phyloP scores from a whole-genome alignment of 208 protist genomes.

The Acanthamoeba castellanii region DNA sequence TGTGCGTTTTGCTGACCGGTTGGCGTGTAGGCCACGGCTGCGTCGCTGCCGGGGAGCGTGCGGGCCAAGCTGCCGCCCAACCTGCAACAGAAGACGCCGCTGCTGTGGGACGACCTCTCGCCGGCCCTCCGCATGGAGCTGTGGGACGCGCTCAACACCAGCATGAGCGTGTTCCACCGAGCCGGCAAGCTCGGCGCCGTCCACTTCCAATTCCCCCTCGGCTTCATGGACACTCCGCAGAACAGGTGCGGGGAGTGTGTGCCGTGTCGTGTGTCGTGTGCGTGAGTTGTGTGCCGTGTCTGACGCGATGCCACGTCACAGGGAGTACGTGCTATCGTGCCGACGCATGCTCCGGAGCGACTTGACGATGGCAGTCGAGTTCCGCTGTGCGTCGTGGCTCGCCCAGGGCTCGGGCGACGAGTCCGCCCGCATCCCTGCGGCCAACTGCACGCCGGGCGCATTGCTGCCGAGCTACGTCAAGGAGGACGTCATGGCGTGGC shows the following conservation, averaged over 20 bases:
- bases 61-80: neutral
- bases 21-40: neutral
- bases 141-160: conserved; percentile 61
- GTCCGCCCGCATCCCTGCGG: neutral
- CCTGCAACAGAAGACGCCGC: conserved; percentile 14
- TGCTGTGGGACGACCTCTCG: conserved; percentile 36
- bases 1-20: neutral
- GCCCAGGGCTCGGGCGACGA: neutral
- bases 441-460: conserved; percentile 16
- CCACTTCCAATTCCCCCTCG: conserved; percentile 66
- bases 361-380: conserved; percentile 72
- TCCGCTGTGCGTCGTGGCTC: conserved; percentile 57
- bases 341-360: conserved; percentile 40
- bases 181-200: conserved; percentile 64
- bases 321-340: conserved; percentile 44
- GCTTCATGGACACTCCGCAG: conserved; percentile 31
- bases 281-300: neutral
- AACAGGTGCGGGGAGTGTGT: neutral
- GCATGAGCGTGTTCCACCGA: neutral
- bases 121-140: conserved; percentile 45
- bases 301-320: neutral
- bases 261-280: neutral
- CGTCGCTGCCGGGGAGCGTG: neutral
- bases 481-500: conserved; percentile 37
- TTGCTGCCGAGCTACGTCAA: neutral